Evolutionary conservation across 345 rosid species (phyloP), one percentile per base, ranked within the genome.

Genomic region (Microcos paniculata): DNA sequence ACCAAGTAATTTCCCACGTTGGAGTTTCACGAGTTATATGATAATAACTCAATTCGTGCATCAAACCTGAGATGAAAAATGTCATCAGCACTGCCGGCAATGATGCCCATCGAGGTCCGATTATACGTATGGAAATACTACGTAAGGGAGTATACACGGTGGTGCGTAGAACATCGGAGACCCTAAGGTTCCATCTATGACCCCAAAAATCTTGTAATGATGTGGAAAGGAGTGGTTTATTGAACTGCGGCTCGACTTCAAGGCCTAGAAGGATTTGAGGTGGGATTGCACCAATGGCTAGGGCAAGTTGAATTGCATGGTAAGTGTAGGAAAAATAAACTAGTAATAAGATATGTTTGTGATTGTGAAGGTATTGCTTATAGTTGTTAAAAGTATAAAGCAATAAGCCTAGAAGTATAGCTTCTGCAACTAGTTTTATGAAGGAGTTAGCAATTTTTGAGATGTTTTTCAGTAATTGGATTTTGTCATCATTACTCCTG

Each of bases 201-300:
- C 97, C 81, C 97, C 96, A 92, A 48, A 92, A 92, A 78, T 90
- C 92, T 72, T 92, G 97, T 2, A 92, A 77, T 2, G 97, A 90
- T 45, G 89, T 87, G 28, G 94, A 31, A 19, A 88, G 80, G 73
- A 84, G 85, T 1, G 94, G 96, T 63, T 85, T 85, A 43, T 88
- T 82, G 76, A 89, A 91, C 70, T 83, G 89, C 7, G 90, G 94
- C 76, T 88, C 89, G 18, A 87, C 79, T 71, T 89, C 87, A 67
- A 80, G 72, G 15, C 96, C 87, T 0, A 80, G 56, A 6, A 88
- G 58, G 74, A 79, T 64, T 35, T 73, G 80, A 64, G 85, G 88
- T 0, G 90, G 84, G 56, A 72, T 24, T 5, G 85, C 81, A 23
- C 62, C 51, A 6, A 80, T 30, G 68, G 78, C 78, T 28, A 89